Evolutionary conservation across 2,329 filamentous ascomycete genomes (phyloP), one percentile per base, ranked within the genome.

Genomic region (Trichoderma sp.): DNA sequence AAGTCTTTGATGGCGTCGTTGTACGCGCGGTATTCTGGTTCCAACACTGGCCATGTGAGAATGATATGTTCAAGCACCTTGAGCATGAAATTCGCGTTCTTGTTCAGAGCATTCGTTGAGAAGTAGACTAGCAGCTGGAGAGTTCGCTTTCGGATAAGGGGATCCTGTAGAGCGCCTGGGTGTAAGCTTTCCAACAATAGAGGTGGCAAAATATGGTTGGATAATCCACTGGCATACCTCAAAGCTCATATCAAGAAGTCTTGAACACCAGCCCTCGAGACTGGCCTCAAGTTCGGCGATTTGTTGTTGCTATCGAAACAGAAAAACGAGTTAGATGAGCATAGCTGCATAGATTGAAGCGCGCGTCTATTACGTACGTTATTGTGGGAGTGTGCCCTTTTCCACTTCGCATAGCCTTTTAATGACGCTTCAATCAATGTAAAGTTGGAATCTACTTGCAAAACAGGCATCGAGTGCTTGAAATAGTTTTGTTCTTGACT

Each of bases 31-130:
- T 91, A 88, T 56, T 91, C 88, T 2, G 91, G 89, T 68, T 92
- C 87, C 55, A 92, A 88, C 4, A 87, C 84, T n/a, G 93, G 89
- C 81, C 91, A 91, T 40, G 92, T 94, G 76, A 95, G 89, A 47
- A 99, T 85, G 71, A 97, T 94, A 78, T 97, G 92, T 77, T 97
- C 93, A 4, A 98, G 86, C 27, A 97, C 92, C 76, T 92, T 94
- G 24, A 97, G 85, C 79, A 97, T 96, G 78, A 97, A 95, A 43
- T 85, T 86, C 6, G 91, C 87, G 68, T 93, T 92, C 73, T 90
- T 90, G 76, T 93, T 89, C 7, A 97, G 84, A 3, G 92, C 92
- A 35, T 89, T 91, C 0, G 92, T 94, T 0, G 93, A 95, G 76
- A 97, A 92, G 49, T 92, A 92, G 53, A 96, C 93, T 57, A 93